Conservation (phyloP, 495 filamentous ascomycete species). For the Penicillium salamii region DNA sequence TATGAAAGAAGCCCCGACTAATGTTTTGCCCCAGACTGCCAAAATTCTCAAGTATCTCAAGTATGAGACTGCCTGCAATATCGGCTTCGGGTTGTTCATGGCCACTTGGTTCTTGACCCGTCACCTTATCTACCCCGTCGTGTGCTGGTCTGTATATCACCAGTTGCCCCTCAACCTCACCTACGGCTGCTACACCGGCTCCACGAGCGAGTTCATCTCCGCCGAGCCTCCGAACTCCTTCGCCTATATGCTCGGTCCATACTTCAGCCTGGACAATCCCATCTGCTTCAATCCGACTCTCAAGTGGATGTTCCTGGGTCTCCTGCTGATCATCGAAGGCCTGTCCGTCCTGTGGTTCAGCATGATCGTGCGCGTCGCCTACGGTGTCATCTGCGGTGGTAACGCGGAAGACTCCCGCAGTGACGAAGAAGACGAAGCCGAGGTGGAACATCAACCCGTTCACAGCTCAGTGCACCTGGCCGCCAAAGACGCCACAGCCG, state of each 20-base stretch:
- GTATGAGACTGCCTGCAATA: conserved; percentile 71
- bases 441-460: conserved; percentile 39
- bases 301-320: conserved; percentile 69
- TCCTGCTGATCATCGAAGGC: conserved; percentile 74
- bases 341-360: conserved; percentile 85
- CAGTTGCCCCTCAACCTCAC: conserved; percentile 61
- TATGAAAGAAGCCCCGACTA: no score
- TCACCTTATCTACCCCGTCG: conserved; percentile 72
- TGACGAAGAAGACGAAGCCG: conserved; percentile 76
- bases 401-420: conserved; percentile 82
- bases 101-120: conserved; percentile 79
- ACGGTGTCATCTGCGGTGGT: conserved; percentile 69
- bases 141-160: conserved; percentile 79
- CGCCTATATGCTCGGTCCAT: conserved; percentile 65
- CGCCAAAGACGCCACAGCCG: conserved; percentile 27
- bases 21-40: conserved; percentile 61
- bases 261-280: conserved; percentile 61
- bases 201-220: conserved; percentile 52
- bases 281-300: conserved; percentile 75
- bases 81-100: conserved; percentile 84
- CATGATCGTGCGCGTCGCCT: conserved; percentile 80
- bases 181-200: conserved; percentile 67
- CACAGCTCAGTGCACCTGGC: conserved; percentile 37
- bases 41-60: conserved; percentile 92
- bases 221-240: conserved; percentile 55